Base-by-base conservation (phyloP, 176 grass and related monocot genomes). In the Eleusine indica region DNA sequence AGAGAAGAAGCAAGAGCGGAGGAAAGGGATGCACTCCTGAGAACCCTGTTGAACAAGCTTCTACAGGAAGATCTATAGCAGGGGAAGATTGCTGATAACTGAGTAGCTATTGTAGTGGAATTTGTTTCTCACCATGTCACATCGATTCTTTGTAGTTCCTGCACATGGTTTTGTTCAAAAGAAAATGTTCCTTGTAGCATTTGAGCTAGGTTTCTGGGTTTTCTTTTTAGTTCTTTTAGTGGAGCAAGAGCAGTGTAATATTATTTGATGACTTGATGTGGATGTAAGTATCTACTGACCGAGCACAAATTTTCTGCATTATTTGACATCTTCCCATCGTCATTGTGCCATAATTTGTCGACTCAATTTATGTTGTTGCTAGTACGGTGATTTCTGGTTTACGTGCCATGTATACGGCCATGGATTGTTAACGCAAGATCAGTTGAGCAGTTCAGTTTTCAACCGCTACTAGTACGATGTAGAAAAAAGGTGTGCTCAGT, bases 1-100 rank as follows among this genome's bases (percentile, higher is more conserved):
- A 86, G 80, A 54, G 85, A 90, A 67, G 94, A 94, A 63, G 79
- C 41, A 25, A 70, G 88, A 44, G 89, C 94, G 9, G 87, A 90
- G 74, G 90, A 92, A 79, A 83, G 91, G 80, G 90, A 90, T 37
- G 83, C 85, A 28, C 48, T 90, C 18, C 43, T 85, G 35, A 88
- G 19, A 22, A 63, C 84, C 12, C 83, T 91, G 37, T 53, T 90
- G 85, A 77, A 91, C 69, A 91, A 90, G 87, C 85, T 92, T 65
- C 74, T 86, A 25, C 80, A 89, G 21, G 85, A 94, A 84, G 80
- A 90, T 85, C 60, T 78, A 51, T 88, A 82, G 78, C 18, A 74
- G 46, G 19, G 46, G 19, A 71, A 54, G 41, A 43, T 82, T 78
- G 14, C 49, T 78, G 3, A 39, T 75, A 29, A 44, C 32, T 19